phyloP scores from a whole-genome alignment of 2,329 filamentous ascomycete genomes.

The Lasiodiplodia hormozganensis region DNA sequence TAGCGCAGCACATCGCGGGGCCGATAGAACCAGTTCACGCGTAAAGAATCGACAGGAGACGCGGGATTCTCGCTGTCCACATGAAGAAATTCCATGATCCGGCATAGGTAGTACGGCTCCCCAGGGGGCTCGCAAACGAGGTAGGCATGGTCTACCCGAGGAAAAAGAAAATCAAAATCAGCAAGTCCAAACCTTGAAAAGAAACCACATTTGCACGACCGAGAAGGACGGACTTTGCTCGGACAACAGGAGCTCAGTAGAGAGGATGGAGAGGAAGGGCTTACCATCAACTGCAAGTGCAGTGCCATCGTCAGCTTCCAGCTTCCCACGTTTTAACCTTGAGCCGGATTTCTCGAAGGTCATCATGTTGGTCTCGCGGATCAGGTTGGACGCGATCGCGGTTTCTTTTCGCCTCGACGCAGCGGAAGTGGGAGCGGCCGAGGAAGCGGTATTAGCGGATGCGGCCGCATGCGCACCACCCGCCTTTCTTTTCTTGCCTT shows the following conservation, averaged over 20 bases:
- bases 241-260: not conserved
- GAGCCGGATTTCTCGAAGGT: constrained; percentile 75
- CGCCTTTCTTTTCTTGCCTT: constrained; percentile 29
- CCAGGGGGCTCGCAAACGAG: constrained; percentile 96
- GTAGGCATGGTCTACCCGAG: constrained; percentile 80
- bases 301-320: constrained; percentile 91
- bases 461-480: constrained; percentile 19
- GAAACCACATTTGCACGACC: not conserved
- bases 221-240: not conserved
- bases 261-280: constrained; percentile 39
- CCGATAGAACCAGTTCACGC: constrained; percentile 98
- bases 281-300: constrained; percentile 84
- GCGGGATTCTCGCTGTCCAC: constrained; percentile 71
- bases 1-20: constrained; percentile 95
- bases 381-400: constrained; percentile 47
- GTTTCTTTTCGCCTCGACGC: constrained; percentile 44
- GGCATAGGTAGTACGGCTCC: constrained; percentile 95
- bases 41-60: constrained; percentile 81
- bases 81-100: constrained; percentile 98
- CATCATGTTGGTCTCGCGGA: constrained; percentile 82
- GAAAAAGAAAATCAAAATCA: constrained; percentile 39
- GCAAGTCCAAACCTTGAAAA: constrained; percentile 34
- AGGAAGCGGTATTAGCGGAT: constrained; percentile 10
- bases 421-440: constrained; percentile 45
- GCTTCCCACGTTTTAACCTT: constrained; percentile 51